Evolutionary conservation across 495 filamentous ascomycete species (phyloP).

Genomic region (Annulohypoxylon bovei): DNA sequence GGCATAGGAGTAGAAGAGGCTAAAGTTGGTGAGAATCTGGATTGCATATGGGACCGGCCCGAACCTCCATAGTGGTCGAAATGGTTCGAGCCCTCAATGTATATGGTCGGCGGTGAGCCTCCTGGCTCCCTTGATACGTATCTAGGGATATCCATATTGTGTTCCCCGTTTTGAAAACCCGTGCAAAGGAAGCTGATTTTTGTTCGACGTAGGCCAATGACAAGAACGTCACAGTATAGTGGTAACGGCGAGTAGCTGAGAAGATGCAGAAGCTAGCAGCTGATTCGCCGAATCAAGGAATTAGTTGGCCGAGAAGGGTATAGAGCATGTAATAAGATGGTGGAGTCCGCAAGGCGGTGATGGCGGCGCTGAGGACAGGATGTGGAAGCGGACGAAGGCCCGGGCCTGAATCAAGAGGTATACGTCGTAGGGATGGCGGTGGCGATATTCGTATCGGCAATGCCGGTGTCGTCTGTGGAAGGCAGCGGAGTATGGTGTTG

Average conservation of each 20-base stretch:
- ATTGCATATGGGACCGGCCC: conserved; percentile 56
- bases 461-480: conserved; percentile 37
- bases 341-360: conserved; percentile 36
- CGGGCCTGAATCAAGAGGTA: conserved; percentile 16
- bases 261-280: conserved; percentile 1
- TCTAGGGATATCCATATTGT: conserved; percentile 67
- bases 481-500: conserved; percentile 11
- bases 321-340: conserved; percentile 29
- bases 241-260: conserved; percentile 34
- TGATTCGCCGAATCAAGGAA: conserved; percentile 18
- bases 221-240: conserved; percentile 33
- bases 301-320: conserved; percentile 25
- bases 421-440: conserved; percentile 33
- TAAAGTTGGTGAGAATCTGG: conserved; percentile 54
- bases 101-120: conserved; percentile 60
- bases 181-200: conserved; percentile 32
- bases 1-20: conserved; percentile 60
- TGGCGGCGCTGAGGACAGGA: conserved; percentile 24
- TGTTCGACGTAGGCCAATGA: conserved; percentile 43
- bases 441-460: conserved; percentile 36
- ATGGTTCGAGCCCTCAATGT: conserved; percentile 62
- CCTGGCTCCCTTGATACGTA: conserved; percentile 49
- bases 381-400: conserved; percentile 17
- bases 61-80: conserved; percentile 61
- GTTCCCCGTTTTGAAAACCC: conserved; percentile 29